Evolutionary conservation across 83 land plant genomes (phyloP).

Genomic region (Isoetes engelmannii): DNA sequence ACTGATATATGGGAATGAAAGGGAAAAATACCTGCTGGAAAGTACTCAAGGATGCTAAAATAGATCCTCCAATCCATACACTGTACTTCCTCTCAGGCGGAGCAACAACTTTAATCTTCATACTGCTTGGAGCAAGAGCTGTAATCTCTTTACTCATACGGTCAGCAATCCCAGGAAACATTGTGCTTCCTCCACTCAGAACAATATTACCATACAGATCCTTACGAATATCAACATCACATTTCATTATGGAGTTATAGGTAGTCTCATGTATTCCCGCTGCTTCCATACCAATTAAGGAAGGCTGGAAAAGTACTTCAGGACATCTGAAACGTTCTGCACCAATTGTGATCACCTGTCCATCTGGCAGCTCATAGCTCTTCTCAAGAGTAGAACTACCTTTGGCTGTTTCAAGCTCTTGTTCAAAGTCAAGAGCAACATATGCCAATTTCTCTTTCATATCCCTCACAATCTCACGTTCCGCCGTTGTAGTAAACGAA

Average conservation of each 20-base stretch:
- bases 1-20: background rate
- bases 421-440: slow-evolving; percentile 12
- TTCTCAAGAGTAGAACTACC: slow-evolving; percentile 34
- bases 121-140: slow-evolving; percentile 55
- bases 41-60: slow-evolving; percentile 27
- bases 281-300: slow-evolving; percentile 29
- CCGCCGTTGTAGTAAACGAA: slow-evolving; percentile 25
- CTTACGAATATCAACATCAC: slow-evolving; percentile 31
- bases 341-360: slow-evolving; percentile 36
- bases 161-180: slow-evolving; percentile 55
- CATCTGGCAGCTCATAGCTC: slow-evolving; percentile 62
- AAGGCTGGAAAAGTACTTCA: slow-evolving; percentile 24
- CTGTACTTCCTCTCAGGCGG: slow-evolving; percentile 70
- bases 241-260: slow-evolving; percentile 28
- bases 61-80: slow-evolving; percentile 62
- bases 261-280: slow-evolving; percentile 24
- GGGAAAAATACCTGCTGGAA: slow-evolving; percentile 17
- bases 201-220: slow-evolving; percentile 27
- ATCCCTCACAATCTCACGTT: slow-evolving; percentile 57
- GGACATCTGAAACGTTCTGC: slow-evolving; percentile 30
- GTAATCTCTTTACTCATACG: slow-evolving; percentile 72
- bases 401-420: slow-evolving; percentile 18
- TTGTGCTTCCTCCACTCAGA: slow-evolving; percentile 22
- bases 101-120: slow-evolving; percentile 66
- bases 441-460: slow-evolving; percentile 32